Evolutionary conservation across 805 yeast genomes (phyloP), one percentile per base, ranked within the genome.

Genomic region (Barnettozyma pratensis): DNA sequence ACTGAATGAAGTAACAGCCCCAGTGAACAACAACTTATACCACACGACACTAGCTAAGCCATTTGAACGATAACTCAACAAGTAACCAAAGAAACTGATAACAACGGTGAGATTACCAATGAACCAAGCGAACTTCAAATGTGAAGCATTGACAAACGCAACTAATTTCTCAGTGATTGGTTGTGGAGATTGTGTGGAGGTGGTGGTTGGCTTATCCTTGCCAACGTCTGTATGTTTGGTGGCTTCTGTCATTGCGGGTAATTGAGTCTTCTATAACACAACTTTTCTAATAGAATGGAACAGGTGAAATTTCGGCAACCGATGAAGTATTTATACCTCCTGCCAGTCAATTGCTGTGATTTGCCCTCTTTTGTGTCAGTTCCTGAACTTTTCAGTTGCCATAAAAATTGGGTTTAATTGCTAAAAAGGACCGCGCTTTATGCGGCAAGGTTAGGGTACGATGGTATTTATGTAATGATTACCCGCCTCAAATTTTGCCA

Each of bases 111-210:
- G 64, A 55, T 82, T 86, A 41, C 85, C 84, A 10, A 63, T 59
- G 64, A 87, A 87, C 96, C 96, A 90, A 5, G 79, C 81, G 57
- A 86, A 85, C 66, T 87, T 91, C 48, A 78, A 10, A n/a, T 46
- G 57, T 1, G 63, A 59, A 10, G 46, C 31, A 25, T 50, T 40
- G 47, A 42, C 45, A 39, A 37, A 44, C n/a, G 25, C 46, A 5
- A 47, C 6, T 3, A 37, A 30, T 28, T 37, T 44, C 30, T 25
- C 27, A 27, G 25, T 19, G 5, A 41, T 9, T 5, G 48, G 29
- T 25, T 34, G 40, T 9, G 39, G 10, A 29, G 25, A 19, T 37
- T 34, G 12, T 25, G 30, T 30, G 37, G n/a, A n/a, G n/a, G 44
- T 34, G 39, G 48, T 30, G 46, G 37, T n/a, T n/a, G 27, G 19